Evolutionary conservation across 108 stramenopile species (phyloP), one percentile per base, ranked within the genome.

Genomic region (Epithemia pelagica): DNA sequence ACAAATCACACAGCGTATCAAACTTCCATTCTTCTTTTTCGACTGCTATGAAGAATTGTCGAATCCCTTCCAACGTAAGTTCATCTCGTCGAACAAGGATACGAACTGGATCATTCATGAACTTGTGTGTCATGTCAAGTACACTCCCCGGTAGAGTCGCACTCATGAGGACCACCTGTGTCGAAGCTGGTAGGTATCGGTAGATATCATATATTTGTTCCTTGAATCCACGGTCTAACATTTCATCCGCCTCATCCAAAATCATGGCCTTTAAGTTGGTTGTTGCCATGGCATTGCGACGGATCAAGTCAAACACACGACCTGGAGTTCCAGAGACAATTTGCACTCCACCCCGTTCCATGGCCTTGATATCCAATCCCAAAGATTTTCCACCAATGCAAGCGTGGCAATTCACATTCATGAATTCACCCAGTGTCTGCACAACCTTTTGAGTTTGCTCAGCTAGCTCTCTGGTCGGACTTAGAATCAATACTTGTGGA

Each of bases 21-120:
- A 98, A 98, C 63, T 99, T 99, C 99, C 99, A 99, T 79, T 98
- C 98, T 69, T 99, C 99, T 74, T 94, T 89, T 71, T 98, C 97
- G 33, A 99, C 99, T 10, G 87, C 80, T 54, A 99, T 96, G 68
- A 91, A 97, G 74, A 96, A 99, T 76, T 99, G 98, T 68, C 89
- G 84, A 64, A 99, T 99, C 22, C 97, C 99, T 73, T 99, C 97
- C 64, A 99, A 81, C 0, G 97, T 98, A 29, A 99, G 81, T 70
- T 99, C 99, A 71, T 99, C 99, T 33, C 97, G 87, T 72, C 97
- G 97, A 60, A 99, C 97, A 28, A 99, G 75, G 67, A 99, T 96
- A 30, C 86, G 69, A 22, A 99, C 79, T 32, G 99, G 99, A 69
- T 97, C 90, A 64, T 95, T 92, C 99, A 98, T 99, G 78, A 99